phyloP scores from a whole-genome alignment of 164 flowering plant species.

The Kalanchoe fedtschenkoi region DNA sequence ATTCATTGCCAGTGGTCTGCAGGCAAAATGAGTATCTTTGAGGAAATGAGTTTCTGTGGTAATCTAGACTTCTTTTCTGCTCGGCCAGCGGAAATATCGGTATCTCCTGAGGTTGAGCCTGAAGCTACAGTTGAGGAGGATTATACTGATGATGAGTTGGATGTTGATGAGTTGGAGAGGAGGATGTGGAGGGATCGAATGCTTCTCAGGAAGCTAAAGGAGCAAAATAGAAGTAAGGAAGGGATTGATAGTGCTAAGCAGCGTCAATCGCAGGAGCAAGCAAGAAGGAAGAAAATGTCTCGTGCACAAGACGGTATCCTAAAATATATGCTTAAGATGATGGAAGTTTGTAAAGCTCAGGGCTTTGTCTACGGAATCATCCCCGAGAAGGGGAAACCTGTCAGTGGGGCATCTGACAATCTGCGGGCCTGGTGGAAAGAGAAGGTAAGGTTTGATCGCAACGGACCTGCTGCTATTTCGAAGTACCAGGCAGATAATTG shows the following conservation, averaged over 20 bases:
- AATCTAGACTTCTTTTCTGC: constrained; percentile 19
- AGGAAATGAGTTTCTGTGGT: constrained; percentile 22
- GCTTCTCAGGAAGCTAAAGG: constrained; percentile 30
- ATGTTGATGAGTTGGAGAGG: constrained; percentile 39
- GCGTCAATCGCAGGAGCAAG: constrained; percentile 54
- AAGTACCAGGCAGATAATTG: constrained; percentile 37
- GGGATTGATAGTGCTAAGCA: constrained; percentile 24
- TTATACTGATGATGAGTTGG: constrained; percentile 31
- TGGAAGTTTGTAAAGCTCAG: constrained; percentile 87
- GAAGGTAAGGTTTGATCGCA: constrained; percentile 70
- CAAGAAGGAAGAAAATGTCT: constrained; percentile 82
- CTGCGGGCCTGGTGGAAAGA: constrained; percentile 94
- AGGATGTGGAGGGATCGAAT: constrained; percentile 40
- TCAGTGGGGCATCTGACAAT: constrained; percentile 84
- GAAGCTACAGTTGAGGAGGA: constrained; percentile 24
- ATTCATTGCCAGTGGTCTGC: background rate
- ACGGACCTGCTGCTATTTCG: constrained; percentile 77
- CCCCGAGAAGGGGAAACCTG: constrained; percentile 87
- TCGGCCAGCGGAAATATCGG: constrained; percentile 17
- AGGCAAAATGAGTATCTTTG: constrained; percentile 20
- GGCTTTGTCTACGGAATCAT: constrained; percentile 86
- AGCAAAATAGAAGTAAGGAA: constrained; percentile 22
- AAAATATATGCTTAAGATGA: constrained; percentile 82
- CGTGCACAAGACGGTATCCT: constrained; percentile 81
- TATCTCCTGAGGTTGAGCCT: constrained; percentile 9